Evolutionary conservation across 805 yeast species (phyloP).

Genomic region (Saccharomycopsis oosterbeekiorum): DNA sequence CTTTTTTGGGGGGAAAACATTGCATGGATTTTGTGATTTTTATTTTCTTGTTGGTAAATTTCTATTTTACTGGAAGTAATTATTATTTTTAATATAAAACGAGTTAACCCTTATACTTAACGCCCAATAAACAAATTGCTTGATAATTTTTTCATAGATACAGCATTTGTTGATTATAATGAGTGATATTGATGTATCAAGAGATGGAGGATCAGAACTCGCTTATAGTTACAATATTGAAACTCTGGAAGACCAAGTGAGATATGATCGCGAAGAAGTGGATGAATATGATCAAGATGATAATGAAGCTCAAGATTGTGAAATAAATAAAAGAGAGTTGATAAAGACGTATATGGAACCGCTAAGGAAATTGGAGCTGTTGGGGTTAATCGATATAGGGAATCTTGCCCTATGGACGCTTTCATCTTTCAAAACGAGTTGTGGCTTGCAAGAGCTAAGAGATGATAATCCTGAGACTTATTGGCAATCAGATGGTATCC

Average conservation of each 20-base stretch:
- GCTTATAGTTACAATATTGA: neutral
- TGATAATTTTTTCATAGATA: neutral
- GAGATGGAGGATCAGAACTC: neutral
- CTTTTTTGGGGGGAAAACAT: neutral
- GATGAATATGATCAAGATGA: conserved; percentile 16
- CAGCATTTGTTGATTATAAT: neutral
- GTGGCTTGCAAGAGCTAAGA: conserved; percentile 60
- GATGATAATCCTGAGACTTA: conserved; percentile 62
- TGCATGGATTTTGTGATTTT: neutral
- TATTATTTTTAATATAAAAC: no score
- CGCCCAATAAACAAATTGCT: neutral
- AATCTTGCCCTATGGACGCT: conserved; percentile 77
- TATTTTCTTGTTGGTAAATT: neutral
- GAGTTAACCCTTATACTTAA: neutral
- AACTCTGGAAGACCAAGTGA: conserved; percentile 7
- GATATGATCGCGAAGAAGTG: conserved; percentile 14
- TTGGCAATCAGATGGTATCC: conserved; percentile 95
- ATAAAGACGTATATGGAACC: conserved; percentile 6
- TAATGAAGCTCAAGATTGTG: conserved; percentile 9
- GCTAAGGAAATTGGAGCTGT: conserved; percentile 42
- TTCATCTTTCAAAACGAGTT: conserved; percentile 65
- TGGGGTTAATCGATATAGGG: conserved; percentile 65
- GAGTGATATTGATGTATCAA: neutral
- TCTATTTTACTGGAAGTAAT: no score
- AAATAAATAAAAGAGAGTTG: neutral